Evolutionary conservation across 106 monocot genomes (phyloP), one percentile per base, ranked within the genome.

Genomic region (Dendrobium officinale): DNA sequence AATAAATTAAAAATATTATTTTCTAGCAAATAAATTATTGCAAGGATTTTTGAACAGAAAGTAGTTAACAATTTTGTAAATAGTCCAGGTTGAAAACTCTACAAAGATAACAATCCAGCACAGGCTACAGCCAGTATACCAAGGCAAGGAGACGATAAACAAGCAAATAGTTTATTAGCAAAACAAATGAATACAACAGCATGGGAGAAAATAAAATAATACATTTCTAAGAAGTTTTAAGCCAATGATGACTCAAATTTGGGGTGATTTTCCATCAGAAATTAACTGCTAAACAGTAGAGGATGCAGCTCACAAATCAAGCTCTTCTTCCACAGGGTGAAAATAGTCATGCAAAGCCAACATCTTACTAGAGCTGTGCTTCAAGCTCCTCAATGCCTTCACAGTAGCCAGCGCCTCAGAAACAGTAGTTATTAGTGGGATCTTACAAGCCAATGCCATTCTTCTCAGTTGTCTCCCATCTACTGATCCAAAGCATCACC

Each of bases 361-460:
- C 89, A 93, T 98, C 81, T 92, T 89, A 22, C 95, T 83, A 6
- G 88, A 47, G 41, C 81, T 90, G 5, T 79, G 73, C 84, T 93
- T 95, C 89, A 98, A 75, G 73, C 95, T 92, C 83, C 72, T 89
- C 64, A 98, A 87, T 5, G 98, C 98, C 55, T 95, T 88, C 51
- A 98, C 85, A 22, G 89, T 95, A 2, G 98, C 98, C 42, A 91
- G 72, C 9, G 95, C 98, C 6, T 95, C 98, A 2, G 95, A 86
- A 22, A 98, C 95, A 1, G 98, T 98, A 40, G 98, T 98, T 77
- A 98, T 98, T 24, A 98, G 88, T 31, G 98, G 98, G 26, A 98
- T 85, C 80, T 98, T 98, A 79, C 89, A 93, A 17, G 95, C 85
- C 70, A 98, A 73, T 3, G 95, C 95, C 92, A 89, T 87, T 79